These are phyloP conservation scores for Hysterangium stoloniferum DNA, from an alignment of 768 basidiomycete genomes.

Conservation along the genomic window DNA sequence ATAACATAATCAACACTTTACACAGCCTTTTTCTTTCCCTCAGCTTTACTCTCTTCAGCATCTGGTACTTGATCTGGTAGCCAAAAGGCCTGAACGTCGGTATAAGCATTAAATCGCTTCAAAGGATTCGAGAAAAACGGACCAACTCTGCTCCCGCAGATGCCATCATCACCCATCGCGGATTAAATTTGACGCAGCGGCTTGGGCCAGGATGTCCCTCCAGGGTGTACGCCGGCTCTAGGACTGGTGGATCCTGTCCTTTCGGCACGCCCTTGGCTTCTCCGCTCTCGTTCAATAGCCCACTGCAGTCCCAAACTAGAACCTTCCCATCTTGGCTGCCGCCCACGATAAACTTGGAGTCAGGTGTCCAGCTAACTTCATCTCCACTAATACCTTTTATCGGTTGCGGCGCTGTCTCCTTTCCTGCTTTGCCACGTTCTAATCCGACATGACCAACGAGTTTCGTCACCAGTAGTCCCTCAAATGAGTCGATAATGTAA, in stretches of 20 bases:
- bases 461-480: constrained; percentile 75
- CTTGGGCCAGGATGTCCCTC: constrained; percentile 81
- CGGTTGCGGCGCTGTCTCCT: constrained; percentile 46
- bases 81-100: constrained; percentile 46
- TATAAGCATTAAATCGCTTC: constrained; percentile 9
- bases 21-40: constrained; percentile 46
- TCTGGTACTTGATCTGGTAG: constrained; percentile 60
- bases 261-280: constrained; percentile 12
- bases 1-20: background rate
- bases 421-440: constrained; percentile 50
- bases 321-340: constrained; percentile 83
- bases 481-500: constrained; percentile 88
- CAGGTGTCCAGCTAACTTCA: constrained; percentile 91
- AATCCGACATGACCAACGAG: constrained; percentile 80
- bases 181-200: constrained; percentile 86
- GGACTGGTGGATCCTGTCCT: constrained; percentile 36
- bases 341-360: constrained; percentile 82
- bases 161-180: constrained; percentile 81
- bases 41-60: constrained; percentile 62
- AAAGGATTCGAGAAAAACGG: constrained; percentile 35
- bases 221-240: constrained; percentile 43
- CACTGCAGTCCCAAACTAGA: constrained; percentile 72
- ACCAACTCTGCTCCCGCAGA: constrained; percentile 82
- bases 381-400: constrained; percentile 81
- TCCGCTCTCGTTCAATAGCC: constrained; percentile 26